Base-by-base conservation (phyloP, 2,329 filamentous ascomycete genomes). In the Beauveria bassiana region DNA sequence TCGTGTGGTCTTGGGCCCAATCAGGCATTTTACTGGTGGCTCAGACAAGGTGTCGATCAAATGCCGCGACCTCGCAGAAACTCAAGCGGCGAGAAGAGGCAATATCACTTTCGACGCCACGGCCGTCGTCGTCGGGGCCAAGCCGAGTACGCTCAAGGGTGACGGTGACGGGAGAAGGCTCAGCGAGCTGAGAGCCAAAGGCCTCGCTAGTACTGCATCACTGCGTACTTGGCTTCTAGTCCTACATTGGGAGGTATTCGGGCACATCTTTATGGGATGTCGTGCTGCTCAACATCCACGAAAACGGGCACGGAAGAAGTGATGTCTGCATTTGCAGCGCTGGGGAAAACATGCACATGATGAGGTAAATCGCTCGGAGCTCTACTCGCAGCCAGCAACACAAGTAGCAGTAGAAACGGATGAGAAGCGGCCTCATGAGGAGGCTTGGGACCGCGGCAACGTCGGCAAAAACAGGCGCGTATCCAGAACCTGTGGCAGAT, bases 391-490 rank as follows among this genome's bases (percentile, higher is more conserved):
- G 52, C 24, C 40, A 54, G 22, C 51, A 22, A 43, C 22, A n/a
- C 31, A 26, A 16, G n/a, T 16, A n/a, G n/a, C n/a, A 52, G n/a
- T 10, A 16, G 1, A 16, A 16, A 34, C 14, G 38, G 9, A 47
- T 12, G 38, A 18, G 14, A 22, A 9, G 20, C 49, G 20, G 54
- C n/a, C 10, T 18, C 43, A 14, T 26, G 24, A 10, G 8, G 28
- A 47, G 40, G 26, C 20, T 40, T 46, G n/a, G 28, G 7, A 14
- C 12, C 22, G 56, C 56, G 56, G 56, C 56, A 59, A 59, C 24
- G 56, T 59, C 56, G 56, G 56, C 46, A 45, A 59, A 47, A 47
- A 59, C 56, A 59, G 56, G 56, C 56, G 56, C 56, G 24, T 18
- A 42, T 28, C 6, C 20, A 18, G 43, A 26, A 43, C 12, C 18